Evolutionary conservation across 1,284 basidiomycete species (phyloP), one percentile per base, ranked within the genome.

Genomic region (Ustilago cynodontis): DNA sequence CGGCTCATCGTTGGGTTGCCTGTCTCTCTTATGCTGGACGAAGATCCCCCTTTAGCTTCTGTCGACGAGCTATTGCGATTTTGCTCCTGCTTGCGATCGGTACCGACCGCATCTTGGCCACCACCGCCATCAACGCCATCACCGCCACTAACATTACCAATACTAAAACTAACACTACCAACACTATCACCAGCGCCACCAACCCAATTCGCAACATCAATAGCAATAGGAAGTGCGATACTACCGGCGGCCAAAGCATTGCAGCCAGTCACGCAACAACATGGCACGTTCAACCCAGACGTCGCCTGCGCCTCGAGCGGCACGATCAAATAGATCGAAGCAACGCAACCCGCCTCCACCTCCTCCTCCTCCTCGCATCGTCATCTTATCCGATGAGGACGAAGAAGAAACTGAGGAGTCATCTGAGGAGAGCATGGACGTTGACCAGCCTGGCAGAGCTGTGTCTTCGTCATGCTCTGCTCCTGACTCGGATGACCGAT

Each of bases 241-340:
- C n/a, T n/a, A n/a, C n/a, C n/a, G n/a, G n/a, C n/a, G n/a, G n/a
- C n/a, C n/a, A n/a, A n/a, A n/a, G n/a, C 41, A n/a, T n/a, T 1
- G 11, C n/a, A 9, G 20, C 7, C 20, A n/a, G 6, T 43, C 11
- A n/a, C n/a, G n/a, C 16, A 11, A n/a, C 41, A 43, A 20, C 7
- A 66, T 66, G 58, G 64, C 53, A 2, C 64, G 64, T 8, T 66
- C 64, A 13, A 66, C 64, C 0, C 64, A 60, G 28, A 56, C 57
- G 2, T 56, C 64, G 28, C 64, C 64, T 6, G 13, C 51, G 0
- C 51, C 64, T 1, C 31, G 20, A 0, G 20, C 35, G 0, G 22
- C 26, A 1, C 18, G 14, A 0, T 43, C 45, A 14, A 47, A 6
- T 5, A 47, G 22, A 16, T 63, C 54, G 4, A 41, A 7, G 6